A percentile compares a stretch with the other conserved stretches of the same genome.
Conservation (phyloP, 306 rosid genomes). For the Amphicarpaea edgeworthii region DNA sequence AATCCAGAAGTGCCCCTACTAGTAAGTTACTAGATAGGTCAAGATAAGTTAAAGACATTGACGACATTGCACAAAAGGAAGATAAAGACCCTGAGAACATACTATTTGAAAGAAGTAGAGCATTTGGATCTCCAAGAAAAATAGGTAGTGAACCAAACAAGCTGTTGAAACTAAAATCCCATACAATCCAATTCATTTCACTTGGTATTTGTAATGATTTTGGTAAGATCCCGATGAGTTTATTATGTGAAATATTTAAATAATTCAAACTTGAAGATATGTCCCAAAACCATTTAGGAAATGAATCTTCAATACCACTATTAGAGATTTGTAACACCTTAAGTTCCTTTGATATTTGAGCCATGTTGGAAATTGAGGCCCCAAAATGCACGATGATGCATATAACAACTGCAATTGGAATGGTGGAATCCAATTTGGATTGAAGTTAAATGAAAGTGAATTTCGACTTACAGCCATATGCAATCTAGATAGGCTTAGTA, state of each 20-base stretch:
- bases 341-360: conserved; percentile 42
- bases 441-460: neutral
- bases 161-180: too few relatives aligned
- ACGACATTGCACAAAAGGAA: neutral
- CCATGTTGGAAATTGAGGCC: conserved; percentile 55
- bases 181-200: too few relatives aligned
- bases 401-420: fast-evolving
- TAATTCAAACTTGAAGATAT: neutral
- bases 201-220: too few relatives aligned
- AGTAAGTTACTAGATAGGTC: neutral
- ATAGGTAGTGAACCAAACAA: too few relatives aligned
- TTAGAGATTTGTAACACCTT: neutral
- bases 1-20: neutral
- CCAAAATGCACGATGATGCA: conserved; percentile 32
- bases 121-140: too few relatives aligned
- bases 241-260: too few relatives aligned
- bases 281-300: neutral
- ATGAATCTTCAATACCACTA: neutral
- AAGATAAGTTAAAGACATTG: neutral
- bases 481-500: conserved; percentile 28
- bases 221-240: neutral
- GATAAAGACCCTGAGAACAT: neutral
- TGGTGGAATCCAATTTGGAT: conserved; percentile 43
- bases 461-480: neutral
- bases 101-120: neutral